Base-by-base conservation (phyloP, 78 protist species). In the Trichosphaerium sp. region DNA sequence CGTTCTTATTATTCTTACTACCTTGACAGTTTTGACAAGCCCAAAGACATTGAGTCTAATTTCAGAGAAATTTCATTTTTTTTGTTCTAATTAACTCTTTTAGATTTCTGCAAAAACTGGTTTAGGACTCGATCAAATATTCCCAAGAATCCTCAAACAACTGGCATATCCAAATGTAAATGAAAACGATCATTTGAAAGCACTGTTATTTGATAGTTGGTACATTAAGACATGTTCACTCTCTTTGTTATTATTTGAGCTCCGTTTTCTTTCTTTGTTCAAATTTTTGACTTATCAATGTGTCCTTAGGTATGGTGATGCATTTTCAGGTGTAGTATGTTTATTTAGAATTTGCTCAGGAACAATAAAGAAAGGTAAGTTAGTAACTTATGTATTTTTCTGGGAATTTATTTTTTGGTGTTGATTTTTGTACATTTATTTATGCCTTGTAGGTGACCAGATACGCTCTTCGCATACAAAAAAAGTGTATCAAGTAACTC, bases 201-300 rank as follows among this genome's bases (percentile, higher is more conserved):
- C 75, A 28, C 73, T 89, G 29, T 56, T 90, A 15, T 88, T 90
- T 31, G 97, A 90, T 61, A 51, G 82, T 14, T 85, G 89, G 90
- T 87, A 60, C 65, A n/a, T n/a, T n/a, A n/a, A n/a, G n/a, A n/a
- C n/a, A n/a, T n/a, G n/a, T n/a, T n/a, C n/a, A n/a, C n/a, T 14
- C 12, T 58, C 14, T 23, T 14, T 67, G 15, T 55, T 63, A 12
- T 23, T 58, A 43, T n/a, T n/a, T n/a, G n/a, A n/a, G n/a, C n/a
- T n/a, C n/a, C n/a, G n/a, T n/a, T n/a, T n/a, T n/a, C n/a, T n/a
- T n/a, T n/a, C n/a, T n/a, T n/a, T n/a, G n/a, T n/a, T n/a, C n/a
- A n/a, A n/a, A n/a, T n/a, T n/a, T n/a, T n/a, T n/a, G n/a, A n/a
- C n/a, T n/a, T n/a, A n/a, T n/a, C n/a, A n/a, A n/a, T n/a, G n/a